These are phyloP conservation scores for Grammothele lineata DNA, from an alignment of 768 basidiomycete genomes.

Conservation along the genomic window DNA sequence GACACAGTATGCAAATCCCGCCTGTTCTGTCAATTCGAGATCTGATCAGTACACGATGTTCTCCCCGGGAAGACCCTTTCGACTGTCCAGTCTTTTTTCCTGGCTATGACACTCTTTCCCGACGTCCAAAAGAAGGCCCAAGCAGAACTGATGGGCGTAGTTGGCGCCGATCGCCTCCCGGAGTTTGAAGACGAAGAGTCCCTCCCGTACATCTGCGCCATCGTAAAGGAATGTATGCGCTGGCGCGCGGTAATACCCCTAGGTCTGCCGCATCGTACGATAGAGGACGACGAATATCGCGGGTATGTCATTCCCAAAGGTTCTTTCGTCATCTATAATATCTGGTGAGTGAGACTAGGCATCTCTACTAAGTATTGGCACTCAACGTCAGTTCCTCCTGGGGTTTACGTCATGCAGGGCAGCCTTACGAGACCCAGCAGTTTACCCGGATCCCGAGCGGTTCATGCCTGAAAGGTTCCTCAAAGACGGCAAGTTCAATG, in stretches of 20 bases:
- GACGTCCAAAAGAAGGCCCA: constrained; percentile 24
- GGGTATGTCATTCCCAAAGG: constrained; percentile 27
- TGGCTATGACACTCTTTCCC: constrained; percentile 27
- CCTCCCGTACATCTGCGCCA: constrained; percentile 23
- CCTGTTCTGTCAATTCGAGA: not conserved
- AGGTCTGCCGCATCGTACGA: constrained; percentile 21
- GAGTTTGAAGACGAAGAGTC: constrained; percentile 15
- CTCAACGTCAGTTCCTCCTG: not conserved
- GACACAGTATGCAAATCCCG: constrained; percentile 44
- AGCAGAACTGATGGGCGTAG: constrained; percentile 24
- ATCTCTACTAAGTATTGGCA: too few relatives aligned
- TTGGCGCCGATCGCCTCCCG: constrained; percentile 25
- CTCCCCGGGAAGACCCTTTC: constrained; percentile 18
- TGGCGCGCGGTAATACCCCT: constrained; percentile 20
- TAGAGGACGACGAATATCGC: constrained; percentile 16
- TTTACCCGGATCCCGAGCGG: constrained; percentile 12
- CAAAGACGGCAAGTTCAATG: not conserved
- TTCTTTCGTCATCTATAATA: constrained; percentile 16
- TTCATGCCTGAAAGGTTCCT: constrained; percentile 13
- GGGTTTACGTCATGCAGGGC: constrained; percentile 8
- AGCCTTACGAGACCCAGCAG: not conserved
- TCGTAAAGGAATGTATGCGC: constrained; percentile 23
- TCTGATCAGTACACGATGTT: too few relatives aligned
- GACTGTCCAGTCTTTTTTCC: constrained; percentile 24
- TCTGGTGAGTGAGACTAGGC: not conserved